A percentile compares a stretch with the other conserved stretches of the same genome.
Conservation (phyloP, 108 stramenopile species). For the Pseudonitzschia multiseries region DNA sequence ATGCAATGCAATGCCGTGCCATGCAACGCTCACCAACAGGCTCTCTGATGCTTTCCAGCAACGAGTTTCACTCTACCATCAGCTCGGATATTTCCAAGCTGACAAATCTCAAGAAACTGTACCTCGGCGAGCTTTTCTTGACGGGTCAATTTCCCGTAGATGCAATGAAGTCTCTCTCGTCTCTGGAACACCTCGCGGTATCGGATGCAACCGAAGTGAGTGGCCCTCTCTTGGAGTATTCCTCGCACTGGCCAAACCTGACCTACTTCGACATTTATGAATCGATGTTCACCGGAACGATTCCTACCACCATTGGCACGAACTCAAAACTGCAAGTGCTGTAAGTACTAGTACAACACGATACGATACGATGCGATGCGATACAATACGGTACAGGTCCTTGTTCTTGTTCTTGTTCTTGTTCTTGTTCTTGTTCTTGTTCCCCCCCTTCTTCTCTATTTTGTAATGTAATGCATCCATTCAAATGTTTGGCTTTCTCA, state of each 20-base stretch:
- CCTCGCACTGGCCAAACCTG: slow-evolving; percentile 12
- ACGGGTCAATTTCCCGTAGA: slow-evolving; percentile 4
- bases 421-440: too few species aligned
- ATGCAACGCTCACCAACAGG: neutral
- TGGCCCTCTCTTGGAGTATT: neutral
- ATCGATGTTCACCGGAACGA: slow-evolving; percentile 15
- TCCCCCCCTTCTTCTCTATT: too few species aligned
- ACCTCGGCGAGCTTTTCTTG: neutral
- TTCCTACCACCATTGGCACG: slow-evolving; percentile 14
- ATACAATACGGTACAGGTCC: too few species aligned
- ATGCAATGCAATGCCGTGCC: too few species aligned
- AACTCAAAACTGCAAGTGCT: slow-evolving; percentile 1
- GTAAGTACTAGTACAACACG: too few species aligned
- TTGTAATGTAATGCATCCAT: too few species aligned
- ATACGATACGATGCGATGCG: too few species aligned
- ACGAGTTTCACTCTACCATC: slow-evolving; percentile 16
- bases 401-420: too few species aligned
- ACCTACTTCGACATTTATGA: neutral
- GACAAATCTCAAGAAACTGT: slow-evolving; percentile 12
- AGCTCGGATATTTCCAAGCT: slow-evolving; percentile 23
- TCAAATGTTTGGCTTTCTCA: too few species aligned
- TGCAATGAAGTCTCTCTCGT: neutral
- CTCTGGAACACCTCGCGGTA: neutral
- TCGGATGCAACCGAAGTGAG: neutral
- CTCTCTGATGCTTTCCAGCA: neutral